Evolutionary conservation across 2,329 filamentous ascomycete genomes (phyloP).

Genomic region (Fusarium sp.): DNA sequence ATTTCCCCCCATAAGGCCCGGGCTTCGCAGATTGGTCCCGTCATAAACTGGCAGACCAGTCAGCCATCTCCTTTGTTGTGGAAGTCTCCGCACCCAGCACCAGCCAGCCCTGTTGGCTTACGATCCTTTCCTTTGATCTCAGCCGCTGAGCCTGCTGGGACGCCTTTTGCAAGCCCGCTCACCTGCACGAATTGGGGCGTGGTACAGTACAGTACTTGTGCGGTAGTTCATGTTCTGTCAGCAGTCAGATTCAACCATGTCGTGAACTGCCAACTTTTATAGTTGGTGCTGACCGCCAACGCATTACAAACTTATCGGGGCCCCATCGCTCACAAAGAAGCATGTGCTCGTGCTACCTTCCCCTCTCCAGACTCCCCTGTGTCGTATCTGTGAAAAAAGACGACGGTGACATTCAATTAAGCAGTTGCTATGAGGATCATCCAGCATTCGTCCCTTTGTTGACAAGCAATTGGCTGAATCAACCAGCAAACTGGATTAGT

Average conservation of each 20-base stretch:
- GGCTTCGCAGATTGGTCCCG: slow-evolving; percentile 24
- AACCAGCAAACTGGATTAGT: slow-evolving; percentile 20
- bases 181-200: slow-evolving; percentile 30
- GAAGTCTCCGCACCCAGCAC: slow-evolving; percentile 34
- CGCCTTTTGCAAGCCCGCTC: slow-evolving; percentile 39
- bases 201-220: neutral
- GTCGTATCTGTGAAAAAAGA: neutral
- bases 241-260: slow-evolving; percentile 43
- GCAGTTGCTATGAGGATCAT: slow-evolving; percentile 18
- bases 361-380: neutral
- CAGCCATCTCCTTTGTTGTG: slow-evolving; percentile 21
- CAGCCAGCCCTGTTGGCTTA: slow-evolving; percentile 38
- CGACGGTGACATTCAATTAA: slow-evolving; percentile 25
- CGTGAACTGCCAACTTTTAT: slow-evolving; percentile 12
- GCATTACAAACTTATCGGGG: slow-evolving; percentile 7
- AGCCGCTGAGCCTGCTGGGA: slow-evolving; percentile 39
- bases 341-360: slow-evolving; percentile 16
- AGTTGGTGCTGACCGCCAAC: slow-evolving; percentile 37
- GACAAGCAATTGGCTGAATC: slow-evolving; percentile 20
- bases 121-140: slow-evolving; percentile 41
- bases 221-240: slow-evolving; percentile 11
- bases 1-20: slow-evolving; percentile 33
- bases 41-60: slow-evolving; percentile 24
- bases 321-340: neutral
- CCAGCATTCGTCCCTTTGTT: slow-evolving; percentile 26